Evolutionary conservation across 257 asterid genomes (phyloP).

Genomic region (Jacaranda mimosifolia): DNA sequence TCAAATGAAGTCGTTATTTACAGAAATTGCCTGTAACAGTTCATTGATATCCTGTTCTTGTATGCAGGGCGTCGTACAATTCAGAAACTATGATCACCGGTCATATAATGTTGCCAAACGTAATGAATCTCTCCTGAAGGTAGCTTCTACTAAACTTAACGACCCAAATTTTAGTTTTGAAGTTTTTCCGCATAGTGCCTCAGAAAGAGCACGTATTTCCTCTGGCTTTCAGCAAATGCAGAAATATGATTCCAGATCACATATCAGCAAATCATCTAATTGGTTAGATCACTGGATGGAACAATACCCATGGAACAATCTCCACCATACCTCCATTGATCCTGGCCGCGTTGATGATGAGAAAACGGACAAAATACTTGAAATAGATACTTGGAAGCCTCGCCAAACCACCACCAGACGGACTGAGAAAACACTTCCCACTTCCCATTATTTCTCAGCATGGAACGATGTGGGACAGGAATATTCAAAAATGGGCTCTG

Average conservation of each 20-base stretch:
- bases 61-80: conserved; percentile 51
- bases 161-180: not conserved
- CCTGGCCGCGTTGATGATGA: conserved; percentile 52
- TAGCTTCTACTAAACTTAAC: conserved; percentile 31
- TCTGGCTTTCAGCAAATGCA: conserved; percentile 39
- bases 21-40: not conserved
- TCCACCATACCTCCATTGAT: conserved; percentile 36
- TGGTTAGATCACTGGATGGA: conserved; percentile 87
- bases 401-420: conserved; percentile 41
- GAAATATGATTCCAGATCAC: conserved; percentile 49
- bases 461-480: conserved; percentile 29
- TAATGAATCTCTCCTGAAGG: conserved; percentile 52
- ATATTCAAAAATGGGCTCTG: conserved; percentile 38
- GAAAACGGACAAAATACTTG: conserved; percentile 76
- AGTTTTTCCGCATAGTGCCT: not conserved
- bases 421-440: conserved; percentile 35
- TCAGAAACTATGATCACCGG: conserved; percentile 42
- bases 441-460: conserved; percentile 30
- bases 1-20: not conserved
- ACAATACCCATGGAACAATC: conserved; percentile 52
- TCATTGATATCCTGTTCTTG: not conserved
- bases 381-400: conserved; percentile 88
- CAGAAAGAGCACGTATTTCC: not conserved
- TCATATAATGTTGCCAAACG: conserved; percentile 35
- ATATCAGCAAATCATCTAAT: conserved; percentile 41